A percentile compares a stretch with the other conserved stretches of the same genome.
Conservation (phyloP, 768 basidiomycete genomes). For the Cubamyces lactineus region DNA sequence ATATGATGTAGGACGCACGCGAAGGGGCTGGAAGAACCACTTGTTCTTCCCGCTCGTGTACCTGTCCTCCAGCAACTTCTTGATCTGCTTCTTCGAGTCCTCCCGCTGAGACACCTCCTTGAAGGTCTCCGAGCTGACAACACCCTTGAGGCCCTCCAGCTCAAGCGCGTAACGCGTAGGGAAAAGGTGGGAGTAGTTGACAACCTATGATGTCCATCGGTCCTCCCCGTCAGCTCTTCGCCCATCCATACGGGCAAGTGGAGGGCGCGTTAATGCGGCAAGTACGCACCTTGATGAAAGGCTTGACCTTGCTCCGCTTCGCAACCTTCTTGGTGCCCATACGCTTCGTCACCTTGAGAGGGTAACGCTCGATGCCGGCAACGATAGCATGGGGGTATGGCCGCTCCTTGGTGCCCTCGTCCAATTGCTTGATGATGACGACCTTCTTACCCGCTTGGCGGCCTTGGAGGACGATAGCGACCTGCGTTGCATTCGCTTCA, state of each 20-base stretch:
- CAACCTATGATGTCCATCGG: constrained; percentile 49
- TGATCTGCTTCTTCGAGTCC: constrained; percentile 93
- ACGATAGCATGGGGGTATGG: constrained; percentile 98
- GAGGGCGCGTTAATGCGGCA: too few relatives aligned
- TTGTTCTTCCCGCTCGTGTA: constrained; percentile 94
- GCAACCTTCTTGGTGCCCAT: constrained; percentile 97
- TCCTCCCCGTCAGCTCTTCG: too few relatives aligned
- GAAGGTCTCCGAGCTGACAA: constrained; percentile 87
- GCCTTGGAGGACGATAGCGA: constrained; percentile 97
- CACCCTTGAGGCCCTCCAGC: constrained; percentile 91
- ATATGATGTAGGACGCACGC: constrained; percentile 47
- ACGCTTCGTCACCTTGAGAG: constrained; percentile 93
- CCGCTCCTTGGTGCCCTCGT: constrained; percentile 95
- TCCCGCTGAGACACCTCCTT: constrained; percentile 96
- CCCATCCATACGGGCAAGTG: too few relatives aligned
- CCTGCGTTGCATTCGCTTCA: constrained; percentile 45
- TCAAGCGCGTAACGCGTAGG: constrained; percentile 99
- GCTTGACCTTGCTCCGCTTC: constrained; percentile 96
- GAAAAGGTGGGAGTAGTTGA: constrained; percentile 99
- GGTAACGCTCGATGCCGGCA: constrained; percentile 98
- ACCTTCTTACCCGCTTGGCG: constrained; percentile 99
- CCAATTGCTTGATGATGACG: constrained; percentile 96
- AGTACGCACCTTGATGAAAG: constrained; percentile 92
- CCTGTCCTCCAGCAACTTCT: constrained; percentile 95
- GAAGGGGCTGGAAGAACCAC: constrained; percentile 93